Percentiles rank a stretch among this genome's conserved stretches.
Evolutionary conservation across 2,329 filamentous ascomycete species (phyloP).

Genomic region (Arthrobotrys pseudoclavata): DNA sequence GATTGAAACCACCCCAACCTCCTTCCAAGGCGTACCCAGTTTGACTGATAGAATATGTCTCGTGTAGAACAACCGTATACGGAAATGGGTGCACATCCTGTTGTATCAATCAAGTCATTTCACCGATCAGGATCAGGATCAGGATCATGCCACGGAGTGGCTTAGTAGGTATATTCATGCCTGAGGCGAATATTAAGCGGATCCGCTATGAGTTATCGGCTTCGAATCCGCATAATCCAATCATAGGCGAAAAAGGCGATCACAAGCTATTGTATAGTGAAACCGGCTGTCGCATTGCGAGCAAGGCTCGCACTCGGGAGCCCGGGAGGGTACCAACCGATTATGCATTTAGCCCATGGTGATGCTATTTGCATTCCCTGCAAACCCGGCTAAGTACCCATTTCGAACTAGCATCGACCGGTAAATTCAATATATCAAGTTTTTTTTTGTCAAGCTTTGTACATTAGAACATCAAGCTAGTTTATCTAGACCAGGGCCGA

Average conservation of each 20-base stretch:
- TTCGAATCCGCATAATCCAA: conserved; percentile 19
- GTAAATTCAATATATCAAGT: not conserved
- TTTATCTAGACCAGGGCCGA: not conserved
- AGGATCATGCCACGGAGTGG: conserved; percentile 45
- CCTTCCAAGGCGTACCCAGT: conserved; percentile 14
- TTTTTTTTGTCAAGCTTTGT: conserved; percentile 16
- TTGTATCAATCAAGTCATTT: conserved; percentile 36
- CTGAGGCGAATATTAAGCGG: conserved; percentile 30
- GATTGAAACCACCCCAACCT: conserved; percentile 5
- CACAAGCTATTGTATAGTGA: conserved; percentile 20
- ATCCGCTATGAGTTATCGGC: conserved; percentile 11
- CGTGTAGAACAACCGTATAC: conserved; percentile 32
- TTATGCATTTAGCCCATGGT: not conserved
- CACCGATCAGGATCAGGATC: conserved; percentile 31
- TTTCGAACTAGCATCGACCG: not conserved
- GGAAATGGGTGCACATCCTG: conserved; percentile 24
- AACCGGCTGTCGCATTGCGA: conserved; percentile 30
- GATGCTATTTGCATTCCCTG: not conserved
- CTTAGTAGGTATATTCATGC: conserved; percentile 31
- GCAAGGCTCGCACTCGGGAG: not conserved
- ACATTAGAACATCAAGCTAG: not conserved
- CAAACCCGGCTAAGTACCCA: not conserved
- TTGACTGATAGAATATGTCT: conserved; percentile 29
- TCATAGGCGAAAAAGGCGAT: conserved; percentile 33
- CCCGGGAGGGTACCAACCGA: no score